Conservation (phyloP, 768 basidiomycete genomes). For the Russula sp. region DNA sequence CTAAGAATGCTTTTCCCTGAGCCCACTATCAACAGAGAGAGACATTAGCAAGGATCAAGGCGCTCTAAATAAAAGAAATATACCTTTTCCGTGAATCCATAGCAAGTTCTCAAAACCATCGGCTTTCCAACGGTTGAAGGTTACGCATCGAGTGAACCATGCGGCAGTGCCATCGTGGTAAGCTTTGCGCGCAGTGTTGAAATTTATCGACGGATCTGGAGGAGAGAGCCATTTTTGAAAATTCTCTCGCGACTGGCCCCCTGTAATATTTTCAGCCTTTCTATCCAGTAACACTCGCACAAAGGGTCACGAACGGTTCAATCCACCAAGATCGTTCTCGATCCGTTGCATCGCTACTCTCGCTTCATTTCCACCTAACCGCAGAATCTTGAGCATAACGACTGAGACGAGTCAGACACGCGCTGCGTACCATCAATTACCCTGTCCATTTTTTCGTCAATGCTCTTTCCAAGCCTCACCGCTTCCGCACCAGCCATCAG, state of each 20-base stretch:
- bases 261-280: not conserved
- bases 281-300: not conserved
- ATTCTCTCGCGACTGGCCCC: not conserved
- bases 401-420: not conserved
- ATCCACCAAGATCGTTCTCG: not conserved
- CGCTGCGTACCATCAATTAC: not conserved
- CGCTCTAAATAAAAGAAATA: not conserved
- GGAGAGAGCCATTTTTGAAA: not conserved
- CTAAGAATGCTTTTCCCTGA: not conserved
- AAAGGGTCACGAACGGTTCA: not conserved
- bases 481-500: not conserved
- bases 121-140: not conserved
- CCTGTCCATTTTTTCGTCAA: not conserved
- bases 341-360: not conserved
- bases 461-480: not conserved
- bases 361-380: not conserved
- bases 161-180: not conserved
- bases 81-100: not conserved
- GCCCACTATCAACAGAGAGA: not conserved
- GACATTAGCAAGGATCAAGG: not conserved
- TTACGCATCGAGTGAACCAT: not conserved
- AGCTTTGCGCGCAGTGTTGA: not conserved
- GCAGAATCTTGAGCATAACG: not conserved
- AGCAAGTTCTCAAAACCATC: not conserved
- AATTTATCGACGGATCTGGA: not conserved